Percentiles rank a stretch among this genome's conserved stretches.
phyloP scores from a whole-genome alignment of 495 filamentous ascomycete genomes.

The Penicillium ochrochloron region DNA sequence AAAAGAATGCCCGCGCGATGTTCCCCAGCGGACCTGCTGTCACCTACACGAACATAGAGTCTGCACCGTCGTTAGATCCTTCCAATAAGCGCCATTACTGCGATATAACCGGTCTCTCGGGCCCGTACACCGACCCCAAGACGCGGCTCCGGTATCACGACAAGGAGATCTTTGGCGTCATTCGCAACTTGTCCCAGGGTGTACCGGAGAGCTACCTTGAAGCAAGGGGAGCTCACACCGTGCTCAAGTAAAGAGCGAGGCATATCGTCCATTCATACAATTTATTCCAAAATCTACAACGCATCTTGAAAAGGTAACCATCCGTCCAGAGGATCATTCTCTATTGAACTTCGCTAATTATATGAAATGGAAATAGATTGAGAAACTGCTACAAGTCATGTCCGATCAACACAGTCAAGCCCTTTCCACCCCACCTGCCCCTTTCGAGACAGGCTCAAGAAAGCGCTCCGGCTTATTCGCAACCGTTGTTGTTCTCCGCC shows the following conservation, averaged over 20 bases:
- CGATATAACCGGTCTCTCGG: conserved; percentile 89
- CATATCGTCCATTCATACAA: neutral
- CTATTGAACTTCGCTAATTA: conserved; percentile 1
- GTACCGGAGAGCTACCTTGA: conserved; percentile 86
- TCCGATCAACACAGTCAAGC: conserved; percentile 89
- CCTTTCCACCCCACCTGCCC: conserved; percentile 75
- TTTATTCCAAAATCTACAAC: conserved; percentile 3
- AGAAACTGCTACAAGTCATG: conserved; percentile 28
- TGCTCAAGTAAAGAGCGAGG: conserved; percentile 71
- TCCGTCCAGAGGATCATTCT: neutral
- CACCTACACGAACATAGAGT: conserved; percentile 95
- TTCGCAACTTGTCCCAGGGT: conserved; percentile 76
- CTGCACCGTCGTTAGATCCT: conserved; percentile 78
- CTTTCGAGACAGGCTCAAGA: conserved; percentile 78
- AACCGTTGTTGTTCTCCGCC: conserved; percentile 66
- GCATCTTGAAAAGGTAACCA: neutral
- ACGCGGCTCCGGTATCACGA: conserved; percentile 88
- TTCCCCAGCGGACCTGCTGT: conserved; percentile 65
- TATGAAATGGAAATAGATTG: neutral
- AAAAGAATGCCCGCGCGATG: conserved; percentile 63
- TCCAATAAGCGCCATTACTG: conserved; percentile 83
- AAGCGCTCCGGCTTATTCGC: conserved; percentile 97
- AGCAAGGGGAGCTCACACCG: conserved; percentile 85
- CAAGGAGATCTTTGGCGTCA: conserved; percentile 82
- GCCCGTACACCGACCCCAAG: conserved; percentile 91